phyloP scores from a whole-genome alignment of 1,284 basidiomycete species.

The Trichosporon faecale region DNA sequence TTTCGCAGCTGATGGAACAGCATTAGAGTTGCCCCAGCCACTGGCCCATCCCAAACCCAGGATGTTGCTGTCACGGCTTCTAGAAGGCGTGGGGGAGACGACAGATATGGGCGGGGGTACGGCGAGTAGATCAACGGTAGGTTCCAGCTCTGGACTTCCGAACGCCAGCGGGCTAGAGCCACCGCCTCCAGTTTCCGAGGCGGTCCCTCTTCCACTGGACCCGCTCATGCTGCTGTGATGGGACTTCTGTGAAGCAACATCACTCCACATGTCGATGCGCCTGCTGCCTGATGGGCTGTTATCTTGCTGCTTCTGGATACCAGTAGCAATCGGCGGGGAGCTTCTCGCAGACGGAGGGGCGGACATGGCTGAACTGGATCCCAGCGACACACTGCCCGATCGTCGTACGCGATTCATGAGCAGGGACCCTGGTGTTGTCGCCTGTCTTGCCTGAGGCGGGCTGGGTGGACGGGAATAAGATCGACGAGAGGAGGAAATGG shows the following conservation, averaged over 20 bases:
- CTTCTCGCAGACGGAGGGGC: slow-evolving; percentile 17
- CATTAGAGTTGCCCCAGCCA: slow-evolving; percentile 29
- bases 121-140: slow-evolving; percentile 21
- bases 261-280: not conserved
- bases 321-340: slow-evolving; percentile 25
- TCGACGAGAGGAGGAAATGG: slow-evolving; percentile 15
- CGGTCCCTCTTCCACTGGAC: slow-evolving; percentile 26
- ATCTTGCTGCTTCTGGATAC: slow-evolving; percentile 18
- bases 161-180: slow-evolving; percentile 39
- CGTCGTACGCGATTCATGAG: slow-evolving; percentile 36
- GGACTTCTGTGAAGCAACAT: slow-evolving; percentile 11
- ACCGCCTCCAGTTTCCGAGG: slow-evolving; percentile 16
- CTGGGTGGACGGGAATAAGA: slow-evolving; percentile 34
- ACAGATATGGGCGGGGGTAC: slow-evolving; percentile 24
- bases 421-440: slow-evolving; percentile 31
- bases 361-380: slow-evolving; percentile 15
- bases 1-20: slow-evolving; percentile 24
- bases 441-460: slow-evolving; percentile 26
- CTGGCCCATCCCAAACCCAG: slow-evolving; percentile 41
- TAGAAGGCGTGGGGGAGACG: slow-evolving; percentile 16
- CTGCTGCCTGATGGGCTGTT: not conserved
- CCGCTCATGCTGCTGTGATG: slow-evolving; percentile 24
- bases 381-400: slow-evolving; percentile 31
- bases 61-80: slow-evolving; percentile 34
- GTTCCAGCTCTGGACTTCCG: slow-evolving; percentile 38